A percentile compares a stretch with the other conserved stretches of the same genome.
Conservation (phyloP, 2,329 filamentous ascomycete genomes). For the Aspergillus bombycis region DNA sequence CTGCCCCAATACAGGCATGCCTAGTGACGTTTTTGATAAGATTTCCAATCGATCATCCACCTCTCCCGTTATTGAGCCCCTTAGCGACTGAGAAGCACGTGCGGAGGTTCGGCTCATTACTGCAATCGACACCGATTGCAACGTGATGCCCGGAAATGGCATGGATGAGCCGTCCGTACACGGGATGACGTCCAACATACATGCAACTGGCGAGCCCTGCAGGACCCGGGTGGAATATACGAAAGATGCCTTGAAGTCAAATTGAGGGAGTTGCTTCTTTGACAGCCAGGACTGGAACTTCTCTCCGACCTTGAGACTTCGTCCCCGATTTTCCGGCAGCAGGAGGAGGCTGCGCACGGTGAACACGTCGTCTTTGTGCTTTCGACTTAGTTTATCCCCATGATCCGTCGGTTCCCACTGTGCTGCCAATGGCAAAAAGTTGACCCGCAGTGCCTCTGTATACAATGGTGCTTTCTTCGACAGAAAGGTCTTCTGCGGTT, state of each 20-base stretch:
- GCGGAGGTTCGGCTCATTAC: constrained; percentile 15
- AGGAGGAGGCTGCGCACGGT: constrained; percentile 14
- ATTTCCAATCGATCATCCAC: constrained; percentile 14
- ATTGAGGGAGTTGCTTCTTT: constrained; percentile 16
- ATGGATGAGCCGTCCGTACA: constrained; percentile 11
- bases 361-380: constrained; percentile 13
- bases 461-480: constrained; percentile 7
- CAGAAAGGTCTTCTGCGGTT: constrained; percentile 9
- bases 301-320: constrained; percentile 11
- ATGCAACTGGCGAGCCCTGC: constrained; percentile 11
- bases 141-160: constrained; percentile 3
- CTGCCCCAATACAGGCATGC: constrained; percentile 5
- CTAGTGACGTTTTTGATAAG: constrained; percentile 8
- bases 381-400: neutral
- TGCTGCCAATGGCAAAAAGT: constrained; percentile 4
- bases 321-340: constrained; percentile 17
- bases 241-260: constrained; percentile 17
- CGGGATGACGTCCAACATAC: constrained; percentile 7
- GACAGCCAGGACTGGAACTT: constrained; percentile 19
- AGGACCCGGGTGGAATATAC: constrained; percentile 13
- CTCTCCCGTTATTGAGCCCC: constrained; percentile 15
- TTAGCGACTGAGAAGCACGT: constrained; percentile 15
- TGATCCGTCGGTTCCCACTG: neutral
- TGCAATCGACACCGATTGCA: constrained; percentile 11
- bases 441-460: constrained; percentile 8